Evolutionary conservation across 495 filamentous ascomycete genomes (phyloP).

Genomic region (Jackrogersella multiformis): DNA sequence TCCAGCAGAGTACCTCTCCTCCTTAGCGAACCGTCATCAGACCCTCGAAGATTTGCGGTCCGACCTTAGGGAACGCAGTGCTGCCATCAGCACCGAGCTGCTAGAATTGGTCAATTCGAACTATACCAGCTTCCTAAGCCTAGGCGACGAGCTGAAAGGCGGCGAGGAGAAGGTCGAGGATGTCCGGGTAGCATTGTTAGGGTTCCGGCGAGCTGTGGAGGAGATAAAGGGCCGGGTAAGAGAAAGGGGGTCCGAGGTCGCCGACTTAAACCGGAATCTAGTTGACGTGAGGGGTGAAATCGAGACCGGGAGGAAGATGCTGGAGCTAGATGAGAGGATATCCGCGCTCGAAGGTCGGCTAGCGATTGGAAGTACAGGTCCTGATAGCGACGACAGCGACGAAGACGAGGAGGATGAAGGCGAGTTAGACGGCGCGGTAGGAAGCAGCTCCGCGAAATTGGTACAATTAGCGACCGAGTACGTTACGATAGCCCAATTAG

Average conservation of each 20-base stretch:
- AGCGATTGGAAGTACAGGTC: constrained; percentile 50
- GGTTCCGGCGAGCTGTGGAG: constrained; percentile 81
- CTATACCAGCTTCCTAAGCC: constrained; percentile 85
- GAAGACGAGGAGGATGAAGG: constrained; percentile 48
- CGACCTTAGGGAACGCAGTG: constrained; percentile 80
- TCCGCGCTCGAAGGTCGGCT: constrained; percentile 79
- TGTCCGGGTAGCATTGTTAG: constrained; percentile 84
- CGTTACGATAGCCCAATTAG: constrained; percentile 49
- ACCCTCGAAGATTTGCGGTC: constrained; percentile 92
- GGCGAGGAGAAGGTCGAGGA: constrained; percentile 94
- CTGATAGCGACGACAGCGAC: constrained; percentile 47
- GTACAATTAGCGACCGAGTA: constrained; percentile 56
- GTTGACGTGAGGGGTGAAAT: constrained; percentile 51
- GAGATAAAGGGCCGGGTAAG: constrained; percentile 61
- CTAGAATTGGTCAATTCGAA: constrained; percentile 94
- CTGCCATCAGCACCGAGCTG: constrained; percentile 80
- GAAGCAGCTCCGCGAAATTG: constrained; percentile 55
- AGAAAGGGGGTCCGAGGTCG: constrained; percentile 56
- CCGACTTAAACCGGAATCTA: constrained; percentile 54
- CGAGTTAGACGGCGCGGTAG: constrained; percentile 45
- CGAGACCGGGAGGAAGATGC: constrained; percentile 68
- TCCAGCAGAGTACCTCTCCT: constrained; percentile 82
- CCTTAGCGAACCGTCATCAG: constrained; percentile 86
- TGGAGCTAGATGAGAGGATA: constrained; percentile 75
- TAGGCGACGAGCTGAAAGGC: constrained; percentile 82